These are phyloP conservation scores for Schrenkiella parvula DNA, from an alignment of 345 rosid species.

Conservation along the genomic window DNA sequence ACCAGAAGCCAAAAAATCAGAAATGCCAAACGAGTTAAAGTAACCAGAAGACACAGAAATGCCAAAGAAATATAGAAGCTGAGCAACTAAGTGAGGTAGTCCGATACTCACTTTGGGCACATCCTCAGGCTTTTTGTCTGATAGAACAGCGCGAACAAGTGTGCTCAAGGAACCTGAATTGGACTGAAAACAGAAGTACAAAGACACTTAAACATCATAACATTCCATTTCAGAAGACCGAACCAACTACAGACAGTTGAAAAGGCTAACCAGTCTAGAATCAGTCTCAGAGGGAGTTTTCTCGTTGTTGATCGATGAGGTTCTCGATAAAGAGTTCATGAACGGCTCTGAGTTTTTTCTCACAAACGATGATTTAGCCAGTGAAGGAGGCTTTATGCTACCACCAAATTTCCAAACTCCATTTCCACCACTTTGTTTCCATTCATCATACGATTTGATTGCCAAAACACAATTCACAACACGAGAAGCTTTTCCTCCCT, in stretches of 20 bases:
- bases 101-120: conserved; percentile 57
- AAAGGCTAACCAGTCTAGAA: conserved; percentile 58
- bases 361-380: conserved; percentile 47
- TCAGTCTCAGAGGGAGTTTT: conserved; percentile 39
- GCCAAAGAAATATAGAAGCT: background rate
- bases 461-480: conserved; percentile 75
- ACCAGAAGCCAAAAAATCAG: too few species aligned
- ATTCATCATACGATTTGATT: conserved; percentile 71
- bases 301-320: conserved; percentile 47
- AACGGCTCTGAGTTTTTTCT: conserved; percentile 77
- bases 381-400: conserved; percentile 47
- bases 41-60: conserved; percentile 6
- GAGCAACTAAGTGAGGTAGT: background rate
- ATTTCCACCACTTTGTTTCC: conserved; percentile 73
- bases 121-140: conserved; percentile 83
- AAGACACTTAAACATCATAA: conserved; percentile 1
- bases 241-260: conserved; percentile 16
- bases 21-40: background rate
- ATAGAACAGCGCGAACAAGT: conserved; percentile 71
- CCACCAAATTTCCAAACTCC: conserved; percentile 89
- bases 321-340: conserved; percentile 58
- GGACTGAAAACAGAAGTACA: conserved; percentile 36
- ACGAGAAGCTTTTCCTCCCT: conserved; percentile 86
- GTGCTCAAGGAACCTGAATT: conserved; percentile 54
- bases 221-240: background rate